Conservation (phyloP, 495 filamentous ascomycete genomes). For the Pseudoneurospora amorphoporcata region DNA sequence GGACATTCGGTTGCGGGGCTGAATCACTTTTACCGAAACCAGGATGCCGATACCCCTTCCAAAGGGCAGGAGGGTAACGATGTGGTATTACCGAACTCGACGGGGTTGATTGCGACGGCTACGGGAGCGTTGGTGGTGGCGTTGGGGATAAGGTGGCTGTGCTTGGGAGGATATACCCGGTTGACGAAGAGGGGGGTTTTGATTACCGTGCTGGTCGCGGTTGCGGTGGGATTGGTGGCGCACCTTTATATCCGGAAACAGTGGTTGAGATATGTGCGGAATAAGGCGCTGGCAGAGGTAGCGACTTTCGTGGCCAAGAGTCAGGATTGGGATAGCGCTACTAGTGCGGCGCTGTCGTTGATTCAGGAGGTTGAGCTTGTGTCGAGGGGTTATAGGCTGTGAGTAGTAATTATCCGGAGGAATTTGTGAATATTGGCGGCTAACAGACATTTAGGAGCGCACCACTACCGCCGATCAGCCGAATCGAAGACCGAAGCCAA, state of each 20-base stretch:
- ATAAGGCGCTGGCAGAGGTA: constrained; percentile 67
- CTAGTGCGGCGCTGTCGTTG: constrained; percentile 68
- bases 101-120: constrained; percentile 38
- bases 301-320: constrained; percentile 60
- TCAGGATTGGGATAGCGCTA: constrained; percentile 75
- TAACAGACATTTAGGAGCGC: constrained; percentile 55
- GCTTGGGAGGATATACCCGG: constrained; percentile 32
- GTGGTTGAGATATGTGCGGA: constrained; percentile 73
- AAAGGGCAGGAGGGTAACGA: background rate
- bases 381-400: constrained; percentile 88
- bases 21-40: constrained; percentile 7
- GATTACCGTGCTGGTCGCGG: constrained; percentile 47
- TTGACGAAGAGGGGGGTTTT: constrained; percentile 31
- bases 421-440: too few relatives aligned
- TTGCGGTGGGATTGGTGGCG: constrained; percentile 43
- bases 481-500: constrained; percentile 70
- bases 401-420: too few relatives aligned
- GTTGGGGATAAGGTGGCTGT: constrained; percentile 62
- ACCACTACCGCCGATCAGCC: constrained; percentile 73
- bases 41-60: background rate
- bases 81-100: constrained; percentile 14
- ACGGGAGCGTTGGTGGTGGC: constrained; percentile 58
- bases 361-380: constrained; percentile 97
- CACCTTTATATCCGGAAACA: constrained; percentile 71
- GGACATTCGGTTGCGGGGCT: constrained; percentile 41